Percentiles rank a stretch among this genome's conserved stretches.
Conservation (phyloP, 768 basidiomycete genomes). For the Mrakia frigida region DNA sequence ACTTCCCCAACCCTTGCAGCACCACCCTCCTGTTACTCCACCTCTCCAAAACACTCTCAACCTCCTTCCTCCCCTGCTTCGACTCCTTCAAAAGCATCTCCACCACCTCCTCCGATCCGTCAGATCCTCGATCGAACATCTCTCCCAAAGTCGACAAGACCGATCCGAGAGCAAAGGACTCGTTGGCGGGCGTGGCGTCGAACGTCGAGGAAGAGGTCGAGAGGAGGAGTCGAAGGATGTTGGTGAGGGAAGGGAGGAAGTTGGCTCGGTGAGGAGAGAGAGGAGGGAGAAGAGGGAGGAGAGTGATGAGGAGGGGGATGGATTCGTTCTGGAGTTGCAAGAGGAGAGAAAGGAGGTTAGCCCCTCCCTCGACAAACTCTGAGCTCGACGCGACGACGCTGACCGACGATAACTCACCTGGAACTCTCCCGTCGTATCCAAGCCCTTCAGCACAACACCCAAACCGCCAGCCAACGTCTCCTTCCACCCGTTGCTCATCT, state of each 20-base stretch:
- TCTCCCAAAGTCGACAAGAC: slow-evolving; percentile 1
- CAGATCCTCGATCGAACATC: slow-evolving; percentile 10
- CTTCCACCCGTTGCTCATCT: slow-evolving; percentile 23
- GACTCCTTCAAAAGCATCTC: neutral
- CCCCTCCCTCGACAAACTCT: neutral
- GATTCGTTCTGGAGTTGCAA: slow-evolving; percentile 12
- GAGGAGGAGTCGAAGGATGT: slow-evolving; percentile 24
- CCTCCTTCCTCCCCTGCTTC: slow-evolving; percentile 1
- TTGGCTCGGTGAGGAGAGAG: slow-evolving; percentile 24
- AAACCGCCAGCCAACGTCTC: slow-evolving; percentile 20
- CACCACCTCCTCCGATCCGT: slow-evolving; percentile 9
- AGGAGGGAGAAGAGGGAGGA: slow-evolving; percentile 20
- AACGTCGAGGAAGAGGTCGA: slow-evolving; percentile 7
- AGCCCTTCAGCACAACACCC: slow-evolving; percentile 17
- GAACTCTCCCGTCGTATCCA: slow-evolving; percentile 22
- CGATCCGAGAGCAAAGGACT: slow-evolving; percentile 8
- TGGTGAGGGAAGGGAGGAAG: slow-evolving; percentile 31
- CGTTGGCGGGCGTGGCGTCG: slow-evolving; percentile 24
- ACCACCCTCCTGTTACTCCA: neutral
- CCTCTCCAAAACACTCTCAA: slow-evolving; percentile 6
- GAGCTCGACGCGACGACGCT: slow-evolving; percentile 6
- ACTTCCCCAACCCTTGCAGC: neutral
- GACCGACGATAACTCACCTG: slow-evolving; percentile 28
- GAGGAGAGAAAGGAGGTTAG: slow-evolving; percentile 21
- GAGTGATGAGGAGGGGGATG: slow-evolving; percentile 32